Percentiles rank a stretch among this genome's conserved stretches.
These are phyloP conservation scores for Capronia coronata DNA, from an alignment of 2,329 filamentous ascomycete species.

Conservation along the genomic window DNA sequence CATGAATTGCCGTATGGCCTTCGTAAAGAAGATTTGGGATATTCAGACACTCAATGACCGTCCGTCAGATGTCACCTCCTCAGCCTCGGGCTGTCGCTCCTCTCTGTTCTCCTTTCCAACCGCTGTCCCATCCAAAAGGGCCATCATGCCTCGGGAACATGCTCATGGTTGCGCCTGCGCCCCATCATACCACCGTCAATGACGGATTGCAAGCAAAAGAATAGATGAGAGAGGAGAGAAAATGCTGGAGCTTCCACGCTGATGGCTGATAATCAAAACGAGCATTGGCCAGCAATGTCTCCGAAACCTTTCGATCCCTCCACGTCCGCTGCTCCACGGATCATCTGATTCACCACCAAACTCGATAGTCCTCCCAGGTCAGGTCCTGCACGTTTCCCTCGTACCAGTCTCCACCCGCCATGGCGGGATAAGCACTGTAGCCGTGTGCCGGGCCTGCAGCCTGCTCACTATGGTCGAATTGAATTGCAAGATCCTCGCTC, in stretches of 20 bases:
- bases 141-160: too few species aligned
- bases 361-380: constrained; percentile 6
- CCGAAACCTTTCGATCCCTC: neutral
- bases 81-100: neutral
- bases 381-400: constrained; percentile 1
- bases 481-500: neutral
- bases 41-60: neutral
- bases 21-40: neutral
- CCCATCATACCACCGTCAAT: neutral
- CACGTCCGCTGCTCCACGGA: neutral
- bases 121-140: too few species aligned
- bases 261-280: neutral
- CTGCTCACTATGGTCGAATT: neutral
- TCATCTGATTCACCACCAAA: constrained; percentile 4
- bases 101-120: too few species aligned
- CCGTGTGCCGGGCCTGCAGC: neutral
- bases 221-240: neutral
- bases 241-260: neutral
- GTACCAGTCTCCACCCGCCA: constrained; percentile 1
- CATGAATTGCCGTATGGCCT: too few species aligned
- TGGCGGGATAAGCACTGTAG: neutral
- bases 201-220: neutral
- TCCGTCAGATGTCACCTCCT: neutral
- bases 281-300: neutral
- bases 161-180: neutral